Percentiles rank a stretch among this genome's conserved stretches.
These are phyloP conservation scores for Barbarea vulgaris DNA, from an alignment of 345 rosid genomes.

Conservation along the genomic window DNA sequence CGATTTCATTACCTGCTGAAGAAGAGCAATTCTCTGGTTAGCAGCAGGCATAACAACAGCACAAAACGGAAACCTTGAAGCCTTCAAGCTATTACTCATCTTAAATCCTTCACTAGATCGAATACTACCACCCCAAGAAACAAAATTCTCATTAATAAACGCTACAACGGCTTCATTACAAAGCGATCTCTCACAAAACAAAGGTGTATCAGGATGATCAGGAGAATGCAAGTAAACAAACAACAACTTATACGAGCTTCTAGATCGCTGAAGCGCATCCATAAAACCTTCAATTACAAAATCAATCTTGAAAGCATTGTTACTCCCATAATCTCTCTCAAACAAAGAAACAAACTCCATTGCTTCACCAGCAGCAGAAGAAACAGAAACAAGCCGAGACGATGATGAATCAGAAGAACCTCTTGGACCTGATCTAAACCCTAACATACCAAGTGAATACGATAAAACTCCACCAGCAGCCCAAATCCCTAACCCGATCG, in stretches of 20 bases:
- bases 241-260: constrained; percentile 68
- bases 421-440: constrained; percentile 57
- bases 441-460: constrained; percentile 80
- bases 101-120: constrained; percentile 97
- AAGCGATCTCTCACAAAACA: constrained; percentile 74
- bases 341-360: constrained; percentile 68
- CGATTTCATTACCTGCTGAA: constrained; percentile 68
- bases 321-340: constrained; percentile 73
- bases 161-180: constrained; percentile 63
- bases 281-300: constrained; percentile 85
- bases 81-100: constrained; percentile 99
- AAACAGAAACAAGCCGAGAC: constrained; percentile 55
- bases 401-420: constrained; percentile 55
- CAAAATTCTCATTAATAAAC: constrained; percentile 91
- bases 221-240: constrained; percentile 97
- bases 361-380: constrained; percentile 77
- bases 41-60: constrained; percentile 98
- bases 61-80: constrained; percentile 88
- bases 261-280: constrained; percentile 92
- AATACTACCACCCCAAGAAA: constrained; percentile 94
- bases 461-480: constrained; percentile 92
- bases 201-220: constrained; percentile 86
- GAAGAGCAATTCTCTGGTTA: constrained; percentile 91
- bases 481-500: constrained; percentile 92
- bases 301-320: constrained; percentile 49